phyloP scores from a whole-genome alignment of 345 rosid species.

The Clarkia xantiana region DNA sequence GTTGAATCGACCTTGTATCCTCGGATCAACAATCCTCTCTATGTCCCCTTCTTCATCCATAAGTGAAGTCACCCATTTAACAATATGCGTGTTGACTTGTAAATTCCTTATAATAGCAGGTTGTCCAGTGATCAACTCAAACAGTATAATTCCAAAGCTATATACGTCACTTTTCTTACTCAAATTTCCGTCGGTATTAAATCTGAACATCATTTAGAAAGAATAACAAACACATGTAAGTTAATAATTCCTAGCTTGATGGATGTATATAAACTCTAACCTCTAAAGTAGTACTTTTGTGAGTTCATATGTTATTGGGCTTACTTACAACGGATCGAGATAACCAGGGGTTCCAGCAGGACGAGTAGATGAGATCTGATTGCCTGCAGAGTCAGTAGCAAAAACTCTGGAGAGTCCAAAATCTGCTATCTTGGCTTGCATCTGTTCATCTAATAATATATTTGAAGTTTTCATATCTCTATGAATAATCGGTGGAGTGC shows the following conservation, averaged over 20 bases:
- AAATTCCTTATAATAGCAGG: slow-evolving; percentile 11
- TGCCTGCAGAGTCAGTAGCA: slow-evolving; percentile 12
- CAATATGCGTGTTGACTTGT: slow-evolving; percentile 7
- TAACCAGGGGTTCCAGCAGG: slow-evolving; percentile 36
- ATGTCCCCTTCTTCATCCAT: slow-evolving; percentile 19
- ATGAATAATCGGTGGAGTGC: slow-evolving; percentile 19
- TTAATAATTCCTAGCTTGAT: too few species aligned
- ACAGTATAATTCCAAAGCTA: slow-evolving; percentile 18
- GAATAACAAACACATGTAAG: too few species aligned
- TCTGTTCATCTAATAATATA: slow-evolving; percentile 28
- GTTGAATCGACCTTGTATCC: slow-evolving; percentile 9
- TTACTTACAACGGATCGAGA: slow-evolving; percentile 40
- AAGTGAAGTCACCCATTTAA: slow-evolving; percentile 10
- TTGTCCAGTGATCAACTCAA: slow-evolving; percentile 21
- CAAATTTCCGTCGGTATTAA: slow-evolving; percentile 8
- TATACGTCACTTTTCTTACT: slow-evolving; percentile 20
- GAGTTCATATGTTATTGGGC: slow-evolving; percentile 6
- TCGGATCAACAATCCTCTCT: slow-evolving; percentile 14
- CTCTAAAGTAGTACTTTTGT: too few species aligned
- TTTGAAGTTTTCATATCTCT: slow-evolving; percentile 37
- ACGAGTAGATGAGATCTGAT: slow-evolving; percentile 21
- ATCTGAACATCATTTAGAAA: too few species aligned
- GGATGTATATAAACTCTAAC: background rate
- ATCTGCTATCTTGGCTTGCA: slow-evolving; percentile 39
- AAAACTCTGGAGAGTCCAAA: slow-evolving; percentile 32